Conservation (phyloP, 2,329 filamentous ascomycete genomes). For the Cordyceps tenuipes region DNA sequence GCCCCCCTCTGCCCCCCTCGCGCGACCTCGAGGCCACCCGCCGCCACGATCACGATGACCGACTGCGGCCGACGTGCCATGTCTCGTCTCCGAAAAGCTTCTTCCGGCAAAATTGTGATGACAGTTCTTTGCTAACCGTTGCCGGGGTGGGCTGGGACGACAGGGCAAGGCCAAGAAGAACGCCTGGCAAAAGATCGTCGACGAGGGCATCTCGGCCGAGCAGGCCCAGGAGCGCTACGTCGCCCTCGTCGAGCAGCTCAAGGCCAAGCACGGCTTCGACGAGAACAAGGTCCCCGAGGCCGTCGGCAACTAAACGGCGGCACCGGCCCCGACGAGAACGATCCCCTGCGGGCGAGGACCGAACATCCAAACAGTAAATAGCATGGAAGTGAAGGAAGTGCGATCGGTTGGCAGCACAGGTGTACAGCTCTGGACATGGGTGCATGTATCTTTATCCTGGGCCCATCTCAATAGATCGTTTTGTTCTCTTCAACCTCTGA, state of each 20-base stretch:
- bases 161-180: slow-evolving; percentile 74
- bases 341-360: slow-evolving; percentile 26
- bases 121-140: slow-evolving; percentile 3
- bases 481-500: not conserved
- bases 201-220: slow-evolving; percentile 53
- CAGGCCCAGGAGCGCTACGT: slow-evolving; percentile 73
- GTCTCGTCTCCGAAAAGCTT: too few species aligned
- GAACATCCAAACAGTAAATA: not conserved
- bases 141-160: not conserved
- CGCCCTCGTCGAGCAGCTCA: slow-evolving; percentile 60
- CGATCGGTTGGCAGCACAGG: not conserved
- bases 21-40: not conserved
- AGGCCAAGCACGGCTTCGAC: slow-evolving; percentile 61
- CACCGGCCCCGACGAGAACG: not conserved
- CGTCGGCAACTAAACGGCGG: slow-evolving; percentile 29
- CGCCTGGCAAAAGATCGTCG: slow-evolving; percentile 64
- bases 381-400: not conserved
- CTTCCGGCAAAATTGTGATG: not conserved
- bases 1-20: not conserved
- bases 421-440: not conserved
- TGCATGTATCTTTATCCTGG: not conserved
- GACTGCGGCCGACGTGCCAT: too few species aligned
- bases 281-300: slow-evolving; percentile 54
- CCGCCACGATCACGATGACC: not conserved
- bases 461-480: not conserved